phyloP scores from a whole-genome alignment of 305 asterid species.

The Euphrasia arctica region DNA sequence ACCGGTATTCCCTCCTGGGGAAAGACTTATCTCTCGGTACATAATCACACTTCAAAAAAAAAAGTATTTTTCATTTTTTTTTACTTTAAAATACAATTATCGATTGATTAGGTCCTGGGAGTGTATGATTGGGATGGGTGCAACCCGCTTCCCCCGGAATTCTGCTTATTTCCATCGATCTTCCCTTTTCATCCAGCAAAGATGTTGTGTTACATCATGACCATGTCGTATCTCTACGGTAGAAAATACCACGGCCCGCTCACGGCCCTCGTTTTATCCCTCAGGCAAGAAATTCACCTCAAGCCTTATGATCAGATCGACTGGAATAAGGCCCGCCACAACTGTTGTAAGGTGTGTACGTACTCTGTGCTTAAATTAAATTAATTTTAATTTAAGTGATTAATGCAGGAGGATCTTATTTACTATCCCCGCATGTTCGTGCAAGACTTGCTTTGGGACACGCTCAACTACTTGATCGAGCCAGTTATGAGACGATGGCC shows the following conservation, averaged over 20 bases:
- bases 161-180: slow-evolving; percentile 70
- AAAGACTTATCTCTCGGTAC: slow-evolving; percentile 72
- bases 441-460: slow-evolving; percentile 83
- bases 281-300: slow-evolving; percentile 58
- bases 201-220: slow-evolving; percentile 89
- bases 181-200: slow-evolving; percentile 87
- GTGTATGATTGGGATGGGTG: slow-evolving; percentile 84
- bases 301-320: slow-evolving; percentile 49
- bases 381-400: no score
- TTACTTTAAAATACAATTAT: no score
- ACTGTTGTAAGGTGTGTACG: slow-evolving; percentile 56
- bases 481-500: slow-evolving; percentile 74
- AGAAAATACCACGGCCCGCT: slow-evolving; percentile 60
- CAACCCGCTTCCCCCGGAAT: slow-evolving; percentile 82
- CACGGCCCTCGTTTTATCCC: slow-evolving; percentile 53
- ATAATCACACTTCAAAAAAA: no score
- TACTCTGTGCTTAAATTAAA: neutral
- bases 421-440: slow-evolving; percentile 59
- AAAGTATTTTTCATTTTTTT: no score
- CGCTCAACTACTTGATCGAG: slow-evolving; percentile 55
- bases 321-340: slow-evolving; percentile 72
- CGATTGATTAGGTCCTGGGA: slow-evolving; percentile 53
- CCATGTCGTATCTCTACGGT: slow-evolving; percentile 82
- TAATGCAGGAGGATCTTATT: slow-evolving; percentile 52
- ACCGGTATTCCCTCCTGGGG: slow-evolving; percentile 83